Conservation (phyloP, 2,329 filamentous ascomycete species). For the Colletotrichum viniferum region DNA sequence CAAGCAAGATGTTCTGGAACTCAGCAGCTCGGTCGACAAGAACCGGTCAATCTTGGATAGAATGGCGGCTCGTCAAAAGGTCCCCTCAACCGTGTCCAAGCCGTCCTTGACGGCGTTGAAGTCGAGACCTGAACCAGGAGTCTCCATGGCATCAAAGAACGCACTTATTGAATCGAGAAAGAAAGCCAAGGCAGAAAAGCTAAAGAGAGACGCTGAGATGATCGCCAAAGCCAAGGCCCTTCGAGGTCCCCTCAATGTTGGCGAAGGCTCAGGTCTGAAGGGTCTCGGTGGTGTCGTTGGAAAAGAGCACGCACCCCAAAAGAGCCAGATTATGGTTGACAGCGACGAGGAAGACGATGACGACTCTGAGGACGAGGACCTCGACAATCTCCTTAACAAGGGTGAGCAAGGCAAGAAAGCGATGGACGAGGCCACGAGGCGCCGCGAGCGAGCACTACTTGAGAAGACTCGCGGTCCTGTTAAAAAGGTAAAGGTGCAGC, state of each 20-base stretch:
- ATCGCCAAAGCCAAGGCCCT: conserved; percentile 72
- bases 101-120: background rate
- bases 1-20: conserved; percentile 51
- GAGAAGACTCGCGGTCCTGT: conserved; percentile 72
- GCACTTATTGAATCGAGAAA: conserved; percentile 27
- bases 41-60: conserved; percentile 48
- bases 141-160: conserved; percentile 10
- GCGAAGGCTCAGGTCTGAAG: conserved; percentile 79
- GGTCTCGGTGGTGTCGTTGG: conserved; percentile 72
- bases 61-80: conserved; percentile 42
- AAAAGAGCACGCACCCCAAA: conserved; percentile 76
- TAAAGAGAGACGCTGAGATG: conserved; percentile 72
- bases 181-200: conserved; percentile 64
- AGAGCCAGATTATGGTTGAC: conserved; percentile 90
- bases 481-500: conserved; percentile 80
- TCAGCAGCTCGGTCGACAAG: conserved; percentile 53
- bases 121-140: conserved; percentile 9
- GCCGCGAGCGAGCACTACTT: conserved; percentile 52
- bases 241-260: conserved; percentile 60
- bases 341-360: conserved; percentile 69
- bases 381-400: conserved; percentile 52
- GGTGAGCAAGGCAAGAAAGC: conserved; percentile 52
- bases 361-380: conserved; percentile 59
- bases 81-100: conserved; percentile 7
- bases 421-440: conserved; percentile 51